Conservation (phyloP, 2,329 filamentous ascomycete species). For the Colletotrichum godetiae region DNA sequence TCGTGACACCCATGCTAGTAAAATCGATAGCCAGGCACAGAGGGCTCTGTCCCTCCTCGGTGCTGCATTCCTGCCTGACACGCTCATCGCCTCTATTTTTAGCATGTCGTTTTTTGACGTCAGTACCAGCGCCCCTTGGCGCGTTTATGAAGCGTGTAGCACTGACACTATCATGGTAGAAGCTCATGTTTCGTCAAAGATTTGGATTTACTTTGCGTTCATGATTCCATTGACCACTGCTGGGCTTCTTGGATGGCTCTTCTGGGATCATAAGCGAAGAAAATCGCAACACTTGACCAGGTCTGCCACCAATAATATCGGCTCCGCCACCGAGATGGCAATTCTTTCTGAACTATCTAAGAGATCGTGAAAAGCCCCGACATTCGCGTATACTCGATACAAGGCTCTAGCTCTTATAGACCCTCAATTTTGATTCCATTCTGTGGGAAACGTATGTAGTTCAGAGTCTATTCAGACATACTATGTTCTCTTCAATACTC, state of each 20-base stretch:
- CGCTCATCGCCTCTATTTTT: slow-evolving; percentile 72
- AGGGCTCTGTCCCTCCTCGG: slow-evolving; percentile 73
- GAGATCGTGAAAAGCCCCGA: background rate
- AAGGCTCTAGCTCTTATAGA: no score
- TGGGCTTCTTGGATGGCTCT: background rate
- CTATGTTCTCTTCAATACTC: no score
- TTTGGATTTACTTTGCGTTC: slow-evolving; percentile 73
- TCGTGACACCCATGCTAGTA: slow-evolving; percentile 69
- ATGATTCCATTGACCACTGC: slow-evolving; percentile 64
- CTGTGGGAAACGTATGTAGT: no score
- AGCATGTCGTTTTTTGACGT: slow-evolving; percentile 74
- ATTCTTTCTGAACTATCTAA: background rate
- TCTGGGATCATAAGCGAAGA: background rate
- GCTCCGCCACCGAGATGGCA: background rate
- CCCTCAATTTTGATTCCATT: no score
- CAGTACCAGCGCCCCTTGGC: slow-evolving; percentile 24
- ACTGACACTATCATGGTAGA: slow-evolving; percentile 26
- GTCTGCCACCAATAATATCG: background rate
- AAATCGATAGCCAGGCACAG: slow-evolving; percentile 71
- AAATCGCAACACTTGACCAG: background rate
- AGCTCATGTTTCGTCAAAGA: slow-evolving; percentile 57
- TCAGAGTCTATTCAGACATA: no score
- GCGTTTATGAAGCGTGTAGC: background rate
- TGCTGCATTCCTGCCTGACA: slow-evolving; percentile 71
- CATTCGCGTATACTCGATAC: background rate